A percentile compares a stretch with the other conserved stretches of the same genome.
phyloP scores from a whole-genome alignment of 441 rosid species.

The Populus tomentosa region DNA sequence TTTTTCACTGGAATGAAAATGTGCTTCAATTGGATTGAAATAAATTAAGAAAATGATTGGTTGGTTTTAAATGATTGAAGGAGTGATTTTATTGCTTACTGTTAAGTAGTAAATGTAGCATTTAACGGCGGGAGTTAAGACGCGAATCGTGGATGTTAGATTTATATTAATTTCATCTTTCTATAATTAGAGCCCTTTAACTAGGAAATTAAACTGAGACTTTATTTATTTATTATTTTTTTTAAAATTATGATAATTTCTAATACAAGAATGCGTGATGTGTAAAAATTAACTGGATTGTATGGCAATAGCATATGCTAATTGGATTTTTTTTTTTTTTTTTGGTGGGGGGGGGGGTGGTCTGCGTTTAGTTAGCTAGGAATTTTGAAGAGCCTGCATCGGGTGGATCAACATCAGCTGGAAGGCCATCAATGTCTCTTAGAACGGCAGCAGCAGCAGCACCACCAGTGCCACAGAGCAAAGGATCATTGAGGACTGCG shows the following conservation, averaged over 20 bases:
- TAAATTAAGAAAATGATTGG: neutral
- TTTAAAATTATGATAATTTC: neutral
- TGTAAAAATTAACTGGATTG: neutral
- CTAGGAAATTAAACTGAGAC: neutral
- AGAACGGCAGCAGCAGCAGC: slow-evolving; percentile 16
- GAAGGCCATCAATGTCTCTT: slow-evolving; percentile 35
- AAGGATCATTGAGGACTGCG: slow-evolving; percentile 47
- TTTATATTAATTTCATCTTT: neutral
- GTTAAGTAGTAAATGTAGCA: neutral
- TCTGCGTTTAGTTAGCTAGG: slow-evolving; percentile 58
- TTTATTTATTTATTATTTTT: neutral
- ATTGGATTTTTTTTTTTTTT: slow-evolving; percentile 2
- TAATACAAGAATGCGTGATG: neutral
- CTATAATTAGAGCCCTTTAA: neutral
- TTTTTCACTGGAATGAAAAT: neutral
- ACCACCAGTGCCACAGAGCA: slow-evolving; percentile 35
- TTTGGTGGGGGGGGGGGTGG: too few relatives aligned
- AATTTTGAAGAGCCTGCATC: slow-evolving; percentile 42
- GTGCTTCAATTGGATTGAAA: neutral
- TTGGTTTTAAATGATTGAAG: neutral
- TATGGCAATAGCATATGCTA: neutral
- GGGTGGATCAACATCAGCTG: slow-evolving; percentile 59
- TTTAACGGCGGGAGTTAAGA: neutral
- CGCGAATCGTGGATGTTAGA: neutral
- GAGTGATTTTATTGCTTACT: neutral